phyloP scores from a whole-genome alignment of 495 filamentous ascomycete genomes.

The Trichoderma reesei region DNA sequence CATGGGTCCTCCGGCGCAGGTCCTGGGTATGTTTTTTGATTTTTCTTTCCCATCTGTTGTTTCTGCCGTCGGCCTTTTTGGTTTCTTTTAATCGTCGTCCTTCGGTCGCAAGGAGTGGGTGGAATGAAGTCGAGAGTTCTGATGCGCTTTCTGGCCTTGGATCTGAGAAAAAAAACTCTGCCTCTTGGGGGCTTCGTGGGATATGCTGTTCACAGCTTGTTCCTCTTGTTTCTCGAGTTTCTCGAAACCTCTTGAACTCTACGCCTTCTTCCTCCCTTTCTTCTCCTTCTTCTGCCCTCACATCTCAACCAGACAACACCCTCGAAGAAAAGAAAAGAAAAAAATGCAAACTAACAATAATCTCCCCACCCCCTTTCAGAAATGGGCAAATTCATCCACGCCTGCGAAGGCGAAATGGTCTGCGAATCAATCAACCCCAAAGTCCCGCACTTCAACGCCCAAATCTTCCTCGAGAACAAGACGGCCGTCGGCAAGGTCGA shows the following conservation, averaged over 20 bases:
- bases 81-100: too few relatives aligned
- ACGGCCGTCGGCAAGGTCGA: conserved; percentile 84
- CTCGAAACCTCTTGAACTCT: too few relatives aligned
- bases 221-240: too few relatives aligned
- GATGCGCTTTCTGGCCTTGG: too few relatives aligned
- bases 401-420: conserved; percentile 92
- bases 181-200: too few relatives aligned
- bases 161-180: too few relatives aligned
- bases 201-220: too few relatives aligned
- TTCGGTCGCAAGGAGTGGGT: too few relatives aligned
- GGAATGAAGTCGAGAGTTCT: too few relatives aligned
- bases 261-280: too few relatives aligned
- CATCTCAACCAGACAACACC: background rate
- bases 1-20: conserved; percentile 42
- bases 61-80: background rate
- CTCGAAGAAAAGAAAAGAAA: background rate
- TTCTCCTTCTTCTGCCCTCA: background rate
- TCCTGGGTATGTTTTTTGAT: conserved; percentile 25
- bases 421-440: conserved; percentile 89
- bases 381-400: conserved; percentile 88
- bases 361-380: conserved; percentile 36
- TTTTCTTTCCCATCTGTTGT: too few relatives aligned
- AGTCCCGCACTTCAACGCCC: conserved; percentile 97
- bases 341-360: background rate
- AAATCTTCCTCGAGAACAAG: conserved; percentile 98